Percentiles rank a stretch among this genome's conserved stretches.
These are phyloP conservation scores for Kodamaea neixiangensis DNA, from an alignment of 805 yeast genomes.

Conservation along the genomic window DNA sequence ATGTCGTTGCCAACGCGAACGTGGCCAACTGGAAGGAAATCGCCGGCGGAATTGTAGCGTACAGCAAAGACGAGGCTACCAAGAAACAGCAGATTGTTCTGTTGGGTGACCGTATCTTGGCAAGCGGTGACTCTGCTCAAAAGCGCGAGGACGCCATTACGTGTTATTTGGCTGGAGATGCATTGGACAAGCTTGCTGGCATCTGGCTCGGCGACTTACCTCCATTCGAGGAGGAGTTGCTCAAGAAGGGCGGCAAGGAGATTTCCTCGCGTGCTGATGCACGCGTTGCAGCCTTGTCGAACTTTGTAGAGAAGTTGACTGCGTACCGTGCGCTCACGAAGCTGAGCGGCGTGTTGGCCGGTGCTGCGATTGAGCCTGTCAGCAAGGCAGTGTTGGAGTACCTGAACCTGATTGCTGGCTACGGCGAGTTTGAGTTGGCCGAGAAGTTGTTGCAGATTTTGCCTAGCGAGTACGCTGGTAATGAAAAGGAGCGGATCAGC, in stretches of 20 bases:
- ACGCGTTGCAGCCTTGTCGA: constrained; percentile 76
- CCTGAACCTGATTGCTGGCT: constrained; percentile 74
- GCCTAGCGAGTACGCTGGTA: constrained; percentile 71
- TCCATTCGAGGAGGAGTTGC: constrained; percentile 40
- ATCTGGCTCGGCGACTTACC: constrained; percentile 81
- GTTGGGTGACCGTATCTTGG: constrained; percentile 76
- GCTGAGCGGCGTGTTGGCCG: constrained; percentile 34
- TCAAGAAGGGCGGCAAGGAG: constrained; percentile 46
- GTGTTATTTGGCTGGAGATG: constrained; percentile 78
- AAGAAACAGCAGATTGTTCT: constrained; percentile 58
- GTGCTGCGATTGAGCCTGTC: constrained; percentile 49
- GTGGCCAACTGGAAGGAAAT: constrained; percentile 81
- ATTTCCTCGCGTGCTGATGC: constrained; percentile 73
- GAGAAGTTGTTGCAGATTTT: constrained; percentile 64
- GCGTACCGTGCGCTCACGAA: constrained; percentile 61
- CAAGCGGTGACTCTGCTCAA: constrained; percentile 21
- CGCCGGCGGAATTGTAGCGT: constrained; percentile 68
- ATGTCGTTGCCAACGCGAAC: constrained; percentile 76
- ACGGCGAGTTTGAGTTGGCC: constrained; percentile 85
- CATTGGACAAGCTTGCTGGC: constrained; percentile 72
- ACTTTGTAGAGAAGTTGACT: constrained; percentile 80
- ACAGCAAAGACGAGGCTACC: constrained; percentile 45
- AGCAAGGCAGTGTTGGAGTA: constrained; percentile 76
- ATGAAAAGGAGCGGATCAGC: constrained; percentile 76
- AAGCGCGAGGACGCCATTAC: constrained; percentile 73